Conservation (phyloP, 257 asterid genomes). For the Verbascum thapsus region DNA sequence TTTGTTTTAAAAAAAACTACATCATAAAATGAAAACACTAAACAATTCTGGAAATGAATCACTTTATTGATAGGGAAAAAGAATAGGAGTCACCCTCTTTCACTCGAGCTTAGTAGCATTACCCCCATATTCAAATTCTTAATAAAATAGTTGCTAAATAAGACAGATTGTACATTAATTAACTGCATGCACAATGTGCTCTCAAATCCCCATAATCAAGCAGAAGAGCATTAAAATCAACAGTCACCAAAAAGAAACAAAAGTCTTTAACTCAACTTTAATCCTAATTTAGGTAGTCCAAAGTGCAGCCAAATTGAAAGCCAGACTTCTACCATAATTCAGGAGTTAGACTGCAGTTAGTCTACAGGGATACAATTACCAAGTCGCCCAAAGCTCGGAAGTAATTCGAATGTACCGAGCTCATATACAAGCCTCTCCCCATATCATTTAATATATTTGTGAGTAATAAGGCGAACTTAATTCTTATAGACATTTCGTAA, state of each 20-base stretch:
- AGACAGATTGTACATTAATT: too few relatives aligned
- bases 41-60: too few relatives aligned
- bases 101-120: too few relatives aligned
- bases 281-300: neutral
- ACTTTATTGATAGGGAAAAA: too few relatives aligned
- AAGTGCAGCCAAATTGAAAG: neutral
- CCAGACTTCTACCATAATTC: neutral
- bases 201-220: neutral
- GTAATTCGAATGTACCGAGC: neutral
- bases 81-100: too few relatives aligned
- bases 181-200: too few relatives aligned
- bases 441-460: neutral
- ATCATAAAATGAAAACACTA: too few relatives aligned
- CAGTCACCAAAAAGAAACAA: conserved; percentile 4
- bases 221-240: neutral
- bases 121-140: too few relatives aligned
- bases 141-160: too few relatives aligned
- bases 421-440: neutral
- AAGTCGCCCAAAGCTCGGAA: conserved; percentile 12
- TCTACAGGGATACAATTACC: neutral
- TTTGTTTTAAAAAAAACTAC: too few relatives aligned
- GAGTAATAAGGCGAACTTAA: neutral
- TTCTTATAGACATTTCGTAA: neutral
- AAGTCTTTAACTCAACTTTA: neutral
- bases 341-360: neutral